Evolutionary conservation across 176 grass and related monocot genomes (phyloP), one percentile per base, ranked within the genome.

Genomic region (Rhipidocladum racemiflorum): DNA sequence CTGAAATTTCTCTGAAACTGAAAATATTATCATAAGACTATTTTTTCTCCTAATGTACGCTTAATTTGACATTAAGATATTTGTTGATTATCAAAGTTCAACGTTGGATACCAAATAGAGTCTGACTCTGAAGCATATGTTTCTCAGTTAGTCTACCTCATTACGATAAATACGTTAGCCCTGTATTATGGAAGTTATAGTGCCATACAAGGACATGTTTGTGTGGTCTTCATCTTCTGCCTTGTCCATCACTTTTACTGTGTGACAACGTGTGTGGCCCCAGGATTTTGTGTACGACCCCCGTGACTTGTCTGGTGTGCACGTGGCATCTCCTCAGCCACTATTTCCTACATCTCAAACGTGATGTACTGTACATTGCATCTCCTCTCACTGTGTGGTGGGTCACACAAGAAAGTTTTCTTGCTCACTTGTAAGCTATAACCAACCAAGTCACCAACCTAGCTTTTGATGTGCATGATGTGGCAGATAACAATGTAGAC

Each of bases 301-400:
- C 50, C 72, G 59, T 73, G 76, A 62, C 53, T 76, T 81, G 82
- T 89, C 71, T 81, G 76, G 43, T 62, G 70, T 45, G 69, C 76
- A 85, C 87, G 87, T 85, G 82, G 87, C 87, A 21, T 7, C 3
- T 63, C 62, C 63, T 44, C 18, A 17, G 76, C 82, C 87, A 65
- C 84, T 74, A 74, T 34, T 70, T 76, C 14, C 65, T 35, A 11
- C 50, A 72, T 49, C 83, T 42, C 9, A 43, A 68, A 53, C 51
- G 62, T 81, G 69, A 51, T 54, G 32, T n/a, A 28, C 43, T n/a
- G 10, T 18, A 39, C 48, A 24, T 34, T 46, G 35, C 48, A 18
- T 34, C 66, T 34, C 32, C 20, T 77, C 20, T 84, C 75, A 61
- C 88, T 73, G 66, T 16, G 6, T 6, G 28, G 28, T 71, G 28